These are phyloP conservation scores for Fonsecaea monophora DNA, from an alignment of 2,329 filamentous ascomycete species.

Conservation along the genomic window DNA sequence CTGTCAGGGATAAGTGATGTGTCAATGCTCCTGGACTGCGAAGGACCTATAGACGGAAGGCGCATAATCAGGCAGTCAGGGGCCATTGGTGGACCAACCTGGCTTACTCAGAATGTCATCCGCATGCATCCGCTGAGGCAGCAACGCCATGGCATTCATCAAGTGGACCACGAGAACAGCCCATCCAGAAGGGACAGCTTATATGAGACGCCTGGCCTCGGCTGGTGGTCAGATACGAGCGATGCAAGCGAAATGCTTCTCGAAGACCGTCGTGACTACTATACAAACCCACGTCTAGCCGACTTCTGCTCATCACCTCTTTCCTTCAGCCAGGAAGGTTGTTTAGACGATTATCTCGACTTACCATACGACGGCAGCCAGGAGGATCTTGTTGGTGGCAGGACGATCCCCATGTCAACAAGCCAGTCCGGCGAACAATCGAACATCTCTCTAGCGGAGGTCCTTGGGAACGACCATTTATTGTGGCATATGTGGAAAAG, in stretches of 20 bases:
- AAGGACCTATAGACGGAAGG: slow-evolving; percentile 23
- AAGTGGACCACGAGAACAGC: slow-evolving; percentile 9
- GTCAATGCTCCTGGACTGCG: slow-evolving; percentile 31
- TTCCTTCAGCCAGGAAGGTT: neutral
- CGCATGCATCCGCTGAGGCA: slow-evolving; percentile 38
- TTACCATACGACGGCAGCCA: neutral
- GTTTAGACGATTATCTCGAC: slow-evolving; percentile 10
- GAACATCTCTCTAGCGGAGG: slow-evolving; percentile 29
- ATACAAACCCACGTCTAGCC: slow-evolving; percentile 17
- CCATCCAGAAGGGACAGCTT: slow-evolving; percentile 11
- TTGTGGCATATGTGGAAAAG: slow-evolving; percentile 36
- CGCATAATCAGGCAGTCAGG: slow-evolving; percentile 13
- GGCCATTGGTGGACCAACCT: slow-evolving; percentile 27
- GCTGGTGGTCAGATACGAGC: slow-evolving; percentile 26
- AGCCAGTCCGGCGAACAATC: slow-evolving; percentile 12
- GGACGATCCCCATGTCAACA: slow-evolving; percentile 22
- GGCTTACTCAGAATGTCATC: slow-evolving; percentile 37
- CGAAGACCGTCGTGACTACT: slow-evolving; percentile 12
- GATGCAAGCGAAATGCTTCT: slow-evolving; percentile 14
- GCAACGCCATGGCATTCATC: slow-evolving; percentile 19
- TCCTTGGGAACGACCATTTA: slow-evolving; percentile 35
- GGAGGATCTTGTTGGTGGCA: neutral
- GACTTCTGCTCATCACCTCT: slow-evolving; percentile 9
- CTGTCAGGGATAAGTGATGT: slow-evolving; percentile 32
- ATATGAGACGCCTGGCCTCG: slow-evolving; percentile 18